A percentile compares a stretch with the other conserved stretches of the same genome.
These are phyloP conservation scores for Cystofilobasidium capitatum DNA, from an alignment of 768 basidiomycete genomes.

Conservation along the genomic window DNA sequence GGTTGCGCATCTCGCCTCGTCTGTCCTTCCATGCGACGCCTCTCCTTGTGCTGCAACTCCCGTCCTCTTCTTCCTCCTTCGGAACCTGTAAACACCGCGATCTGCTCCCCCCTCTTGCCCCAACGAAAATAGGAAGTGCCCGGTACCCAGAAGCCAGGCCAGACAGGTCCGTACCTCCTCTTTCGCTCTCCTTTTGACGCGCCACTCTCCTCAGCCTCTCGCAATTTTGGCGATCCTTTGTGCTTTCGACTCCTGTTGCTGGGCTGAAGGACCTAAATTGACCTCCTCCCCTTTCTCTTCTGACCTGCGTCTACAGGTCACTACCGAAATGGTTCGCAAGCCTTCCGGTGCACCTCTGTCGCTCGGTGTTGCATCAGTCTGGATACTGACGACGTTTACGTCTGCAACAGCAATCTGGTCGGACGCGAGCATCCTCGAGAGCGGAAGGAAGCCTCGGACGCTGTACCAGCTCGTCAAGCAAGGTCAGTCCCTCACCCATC, in stretches of 20 bases:
- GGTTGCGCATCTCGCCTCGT: too few species aligned
- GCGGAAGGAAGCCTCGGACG: conserved; percentile 5
- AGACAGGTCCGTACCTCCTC: conserved; percentile 11
- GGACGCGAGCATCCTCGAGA: neutral
- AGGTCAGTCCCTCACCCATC: neutral
- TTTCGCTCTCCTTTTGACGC: too few species aligned
- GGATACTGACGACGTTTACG: neutral
- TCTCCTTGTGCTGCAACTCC: too few species aligned
- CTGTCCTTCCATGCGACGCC: too few species aligned
- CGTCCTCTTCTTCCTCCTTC: too few species aligned
- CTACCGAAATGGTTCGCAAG: conserved; percentile 5
- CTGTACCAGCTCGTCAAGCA: conserved; percentile 25
- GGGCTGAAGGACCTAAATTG: too few species aligned
- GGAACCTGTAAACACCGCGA: too few species aligned
- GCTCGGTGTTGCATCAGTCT: neutral
- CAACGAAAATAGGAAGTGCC: conserved; percentile 6
- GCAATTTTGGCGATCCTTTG: neutral
- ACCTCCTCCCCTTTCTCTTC: neutral
- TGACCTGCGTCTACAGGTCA: conserved; percentile 1
- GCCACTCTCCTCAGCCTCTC: neutral
- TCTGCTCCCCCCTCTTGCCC: neutral
- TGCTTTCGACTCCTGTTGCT: neutral
- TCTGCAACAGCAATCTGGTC: conserved; percentile 17
- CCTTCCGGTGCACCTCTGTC: neutral
- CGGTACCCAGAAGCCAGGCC: conserved; percentile 10